Conservation (phyloP, 345 rosid species). For the Cardamine resedifolia region DNA sequence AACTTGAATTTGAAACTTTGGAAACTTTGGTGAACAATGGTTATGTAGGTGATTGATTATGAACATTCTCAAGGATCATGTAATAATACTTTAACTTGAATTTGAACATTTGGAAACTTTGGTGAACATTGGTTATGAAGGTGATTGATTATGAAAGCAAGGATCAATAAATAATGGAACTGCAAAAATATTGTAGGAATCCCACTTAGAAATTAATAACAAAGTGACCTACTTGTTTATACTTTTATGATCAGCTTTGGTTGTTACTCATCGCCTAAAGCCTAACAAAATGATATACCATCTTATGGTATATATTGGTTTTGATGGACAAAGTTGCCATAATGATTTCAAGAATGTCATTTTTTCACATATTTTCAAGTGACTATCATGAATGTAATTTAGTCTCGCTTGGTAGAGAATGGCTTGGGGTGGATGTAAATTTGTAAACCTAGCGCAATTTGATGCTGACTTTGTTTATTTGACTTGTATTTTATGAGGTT, state of each 20-base stretch:
- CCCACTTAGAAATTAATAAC: not conserved
- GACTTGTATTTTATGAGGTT: too few relatives aligned
- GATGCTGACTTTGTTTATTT: not conserved
- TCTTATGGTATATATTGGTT: not conserved
- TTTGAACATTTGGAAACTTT: too few relatives aligned
- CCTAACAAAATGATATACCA: not conserved
- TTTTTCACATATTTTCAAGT: not conserved
- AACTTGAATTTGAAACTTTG: not conserved
- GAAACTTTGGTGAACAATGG: not conserved
- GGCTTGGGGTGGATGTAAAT: not conserved
- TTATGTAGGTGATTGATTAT: not conserved
- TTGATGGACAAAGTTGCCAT: not conserved
- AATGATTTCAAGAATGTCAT: not conserved
- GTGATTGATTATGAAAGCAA: too few relatives aligned
- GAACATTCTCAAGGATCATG: too few relatives aligned
- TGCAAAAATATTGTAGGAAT: not conserved
- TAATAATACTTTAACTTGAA: too few relatives aligned
- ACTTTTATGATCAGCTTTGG: not conserved
- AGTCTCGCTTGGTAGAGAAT: not conserved
- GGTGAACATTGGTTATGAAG: too few relatives aligned
- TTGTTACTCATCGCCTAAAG: not conserved
- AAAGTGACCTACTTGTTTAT: not conserved
- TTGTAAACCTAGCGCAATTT: not conserved
- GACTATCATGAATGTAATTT: not conserved
- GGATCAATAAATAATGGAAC: not conserved